Evolutionary conservation across 495 filamentous ascomycete species (phyloP).

Genomic region (Xylaria telfairii): DNA sequence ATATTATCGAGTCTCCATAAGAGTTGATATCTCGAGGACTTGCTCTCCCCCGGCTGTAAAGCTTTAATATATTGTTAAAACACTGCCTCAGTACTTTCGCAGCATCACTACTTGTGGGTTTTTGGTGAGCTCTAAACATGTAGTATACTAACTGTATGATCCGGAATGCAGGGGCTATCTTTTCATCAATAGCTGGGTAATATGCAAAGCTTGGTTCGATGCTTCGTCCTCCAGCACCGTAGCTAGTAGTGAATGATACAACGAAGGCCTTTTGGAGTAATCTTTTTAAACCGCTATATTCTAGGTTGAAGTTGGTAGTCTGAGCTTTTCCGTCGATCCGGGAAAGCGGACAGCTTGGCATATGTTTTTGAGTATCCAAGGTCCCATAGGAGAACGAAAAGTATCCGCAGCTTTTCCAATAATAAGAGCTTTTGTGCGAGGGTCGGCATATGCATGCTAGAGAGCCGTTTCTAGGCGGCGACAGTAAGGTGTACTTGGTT

Average conservation of each 20-base stretch:
- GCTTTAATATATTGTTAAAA: not conserved
- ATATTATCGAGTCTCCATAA: not conserved
- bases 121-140: not conserved
- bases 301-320: not conserved
- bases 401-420: not conserved
- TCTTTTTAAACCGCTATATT: not conserved
- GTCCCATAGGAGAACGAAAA: not conserved
- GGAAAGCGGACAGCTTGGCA: constrained; percentile 5
- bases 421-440: not conserved
- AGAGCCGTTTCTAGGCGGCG: not conserved
- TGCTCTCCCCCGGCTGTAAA: not conserved
- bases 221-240: constrained; percentile 5
- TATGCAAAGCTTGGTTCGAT: not conserved
- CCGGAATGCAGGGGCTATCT: not conserved
- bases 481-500: not conserved
- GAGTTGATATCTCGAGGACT: not conserved
- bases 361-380: not conserved
- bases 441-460: not conserved
- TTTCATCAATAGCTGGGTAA: not conserved
- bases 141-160: not conserved
- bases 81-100: not conserved
- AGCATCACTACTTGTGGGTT: no score
- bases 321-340: not conserved
- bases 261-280: not conserved
- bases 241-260: not conserved